Evolutionary conservation across 441 rosid species (phyloP).

Genomic region (Geranium incanum): DNA sequence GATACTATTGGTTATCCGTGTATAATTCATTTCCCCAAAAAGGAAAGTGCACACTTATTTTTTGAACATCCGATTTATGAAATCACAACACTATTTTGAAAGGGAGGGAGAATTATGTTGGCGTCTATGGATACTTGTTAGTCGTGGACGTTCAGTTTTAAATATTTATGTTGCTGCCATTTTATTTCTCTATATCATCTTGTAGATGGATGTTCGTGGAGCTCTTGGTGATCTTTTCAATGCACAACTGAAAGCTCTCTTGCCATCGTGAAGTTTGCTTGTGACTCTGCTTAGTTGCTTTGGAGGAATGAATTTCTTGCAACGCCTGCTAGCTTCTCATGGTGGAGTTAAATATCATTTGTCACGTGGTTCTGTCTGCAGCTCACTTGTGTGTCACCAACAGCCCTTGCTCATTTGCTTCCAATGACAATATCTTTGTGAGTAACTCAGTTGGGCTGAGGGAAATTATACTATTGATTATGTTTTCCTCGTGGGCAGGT

Average conservation of each 20-base stretch:
- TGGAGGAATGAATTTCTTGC: conserved; percentile 22
- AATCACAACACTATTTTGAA: neutral
- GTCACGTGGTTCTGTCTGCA: conserved; percentile 1
- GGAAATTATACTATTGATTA: too few species aligned
- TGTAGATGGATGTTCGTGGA: conserved; percentile 92
- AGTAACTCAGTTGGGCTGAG: neutral
- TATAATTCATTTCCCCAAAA: neutral
- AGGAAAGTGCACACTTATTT: neutral
- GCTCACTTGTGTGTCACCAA: neutral
- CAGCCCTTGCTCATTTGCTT: neutral
- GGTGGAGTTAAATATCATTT: neutral
- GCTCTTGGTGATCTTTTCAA: conserved; percentile 85
- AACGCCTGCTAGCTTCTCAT: neutral
- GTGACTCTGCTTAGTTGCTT: conserved; percentile 4
- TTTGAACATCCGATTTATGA: neutral
- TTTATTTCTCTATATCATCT: neutral
- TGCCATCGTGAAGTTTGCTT: conserved; percentile 35
- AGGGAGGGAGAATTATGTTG: neutral
- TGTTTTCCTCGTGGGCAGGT: too few species aligned
- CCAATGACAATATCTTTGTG: neutral
- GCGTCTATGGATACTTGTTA: too few species aligned
- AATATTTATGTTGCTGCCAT: neutral
- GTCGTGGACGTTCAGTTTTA: neutral
- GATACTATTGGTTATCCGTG: too few species aligned
- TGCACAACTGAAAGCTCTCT: conserved; percentile 71